Evolutionary conservation across 805 yeast species (phyloP).

Genomic region (Metschnikowia rubicola): DNA sequence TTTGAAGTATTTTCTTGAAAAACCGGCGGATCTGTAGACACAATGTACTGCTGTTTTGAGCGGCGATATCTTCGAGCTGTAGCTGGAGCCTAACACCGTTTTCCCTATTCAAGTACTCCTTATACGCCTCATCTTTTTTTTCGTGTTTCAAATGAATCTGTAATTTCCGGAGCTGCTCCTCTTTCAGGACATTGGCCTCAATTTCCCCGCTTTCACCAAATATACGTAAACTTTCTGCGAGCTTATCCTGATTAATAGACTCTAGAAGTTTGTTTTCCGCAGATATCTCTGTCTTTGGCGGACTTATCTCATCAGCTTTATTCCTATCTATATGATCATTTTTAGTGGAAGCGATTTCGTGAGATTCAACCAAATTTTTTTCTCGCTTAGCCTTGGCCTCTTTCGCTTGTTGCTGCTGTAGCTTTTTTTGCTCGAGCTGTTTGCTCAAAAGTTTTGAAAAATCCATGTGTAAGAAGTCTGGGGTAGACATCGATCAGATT

Average conservation of each 20-base stretch:
- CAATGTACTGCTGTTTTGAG: constrained; percentile 26
- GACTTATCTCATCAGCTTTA: too few relatives aligned
- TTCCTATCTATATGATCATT: too few relatives aligned
- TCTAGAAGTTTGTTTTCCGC: background rate
- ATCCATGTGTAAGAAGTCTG: constrained; percentile 8
- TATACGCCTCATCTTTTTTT: constrained; percentile 21
- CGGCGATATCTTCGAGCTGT: constrained; percentile 30
- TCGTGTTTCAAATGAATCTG: constrained; percentile 16
- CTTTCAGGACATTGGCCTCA: constrained; percentile 13
- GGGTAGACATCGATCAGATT: too few relatives aligned
- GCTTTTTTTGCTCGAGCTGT: constrained; percentile 16
- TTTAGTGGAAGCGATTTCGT: too few relatives aligned
- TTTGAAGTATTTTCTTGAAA: constrained; percentile 40
- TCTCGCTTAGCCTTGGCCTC: too few relatives aligned
- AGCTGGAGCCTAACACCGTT: constrained; percentile 13
- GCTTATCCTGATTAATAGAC: constrained; percentile 4
- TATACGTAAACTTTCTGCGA: constrained; percentile 2
- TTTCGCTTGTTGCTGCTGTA: background rate
- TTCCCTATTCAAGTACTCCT: constrained; percentile 28
- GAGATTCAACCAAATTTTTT: too few relatives aligned
- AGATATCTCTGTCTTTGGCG: background rate
- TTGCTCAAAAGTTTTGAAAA: constrained; percentile 11
- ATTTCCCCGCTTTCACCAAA: constrained; percentile 17
- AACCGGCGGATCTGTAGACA: constrained; percentile 44
- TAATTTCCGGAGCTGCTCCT: constrained; percentile 19